Evolutionary conservation across 2,329 filamentous ascomycete species (phyloP), one percentile per base, ranked within the genome.

Genomic region (Colletotrichum magnum): DNA sequence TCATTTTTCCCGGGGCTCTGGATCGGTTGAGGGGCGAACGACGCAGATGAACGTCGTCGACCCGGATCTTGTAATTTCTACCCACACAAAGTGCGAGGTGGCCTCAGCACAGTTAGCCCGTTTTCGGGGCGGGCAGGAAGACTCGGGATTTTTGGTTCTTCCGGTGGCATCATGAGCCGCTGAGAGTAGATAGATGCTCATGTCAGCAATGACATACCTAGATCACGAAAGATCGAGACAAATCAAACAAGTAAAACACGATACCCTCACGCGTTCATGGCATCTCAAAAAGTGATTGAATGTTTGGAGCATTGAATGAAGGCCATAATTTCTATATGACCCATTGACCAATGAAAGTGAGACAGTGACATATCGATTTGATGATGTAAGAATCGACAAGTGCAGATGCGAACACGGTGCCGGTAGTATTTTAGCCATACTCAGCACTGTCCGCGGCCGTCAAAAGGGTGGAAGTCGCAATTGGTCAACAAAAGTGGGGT

Each of bases 161-260:
- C 45, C 52, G 36, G 45, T 28, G 21, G 10, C 47, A 45, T 53
- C 39, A 9, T 15, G 12, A 18, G 47, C 61, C 32, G 45, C 41
- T 47, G 54, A 51, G 54, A 21, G 48, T 61, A 61, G 64, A 58
- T 66, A 64, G 57, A 63, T 65, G 63, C 60, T 54, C 54, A 73
- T 70, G 51, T 58, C 54, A 60, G 61, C 24, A 41, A 69, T 63
- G 67, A 50, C 67, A 21, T 39, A 28, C 50, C 21, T 43, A 58
- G 36, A 69, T 68, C 45, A 41, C 36, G 61, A 65, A 68, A 69
- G 61, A 69, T 69, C 48, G 45, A 51, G 39, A 51, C 41, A 48
- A 58, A 36, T 47, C 28, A 54, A 58, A 64, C 12, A 26, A 43
- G 54, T 65, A 59, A 54, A 65, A 56, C 21, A 26, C 13, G 18